Base-by-base conservation (phyloP, 495 filamentous ascomycete genomes). In the Hypoxylon trugodes region DNA sequence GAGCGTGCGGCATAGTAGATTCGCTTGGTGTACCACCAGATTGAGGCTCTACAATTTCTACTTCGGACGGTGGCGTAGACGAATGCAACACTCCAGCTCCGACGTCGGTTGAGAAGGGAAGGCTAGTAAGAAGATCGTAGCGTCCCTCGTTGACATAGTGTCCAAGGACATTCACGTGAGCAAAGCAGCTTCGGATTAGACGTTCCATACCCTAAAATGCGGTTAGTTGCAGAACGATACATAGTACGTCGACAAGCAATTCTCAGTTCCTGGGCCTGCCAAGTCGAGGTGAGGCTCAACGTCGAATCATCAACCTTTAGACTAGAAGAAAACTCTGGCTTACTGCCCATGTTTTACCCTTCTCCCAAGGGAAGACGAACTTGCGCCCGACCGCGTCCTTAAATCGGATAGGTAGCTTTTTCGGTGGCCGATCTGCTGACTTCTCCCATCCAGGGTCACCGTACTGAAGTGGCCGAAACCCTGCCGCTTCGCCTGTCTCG, bases 321-420 rank as follows among this genome's bases (percentile, higher is more conserved):
- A n/a, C 6, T 30, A 28, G 16, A 32, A 22, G 38, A 1, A 30
- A 33, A 26, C 24, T 13, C 6, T 28, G 9, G 70, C 82, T 73
- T 70, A 86, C 85, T 74, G 78, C 78, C 87, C 87, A 89, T 3
- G 81, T 87, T 61, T 84, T 82, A 62, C 83, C 88, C n/a, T 87
- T 71, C 61, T 88, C 79, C 71, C 81, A 89, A 4, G 87, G 87
- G 58, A 88, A 89, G 54, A 78, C 76, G 69, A 85, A 89, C 57
- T 88, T 87, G 24, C 87, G 72, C 7, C 84, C 84, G 32, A 89
- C 83, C 8, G 87, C 86, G 68, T 89, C 87, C 50, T 85, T 86
- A 69, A 89, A 89, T 64, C 83, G 83, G 68, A 89, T 80, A 4
- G 83, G 82, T 49, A 83, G 74, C 67, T 84, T 82, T 53, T 59